Evolutionary conservation across 345 rosid genomes (phyloP).

Genomic region (Limnanthes douglasii): DNA sequence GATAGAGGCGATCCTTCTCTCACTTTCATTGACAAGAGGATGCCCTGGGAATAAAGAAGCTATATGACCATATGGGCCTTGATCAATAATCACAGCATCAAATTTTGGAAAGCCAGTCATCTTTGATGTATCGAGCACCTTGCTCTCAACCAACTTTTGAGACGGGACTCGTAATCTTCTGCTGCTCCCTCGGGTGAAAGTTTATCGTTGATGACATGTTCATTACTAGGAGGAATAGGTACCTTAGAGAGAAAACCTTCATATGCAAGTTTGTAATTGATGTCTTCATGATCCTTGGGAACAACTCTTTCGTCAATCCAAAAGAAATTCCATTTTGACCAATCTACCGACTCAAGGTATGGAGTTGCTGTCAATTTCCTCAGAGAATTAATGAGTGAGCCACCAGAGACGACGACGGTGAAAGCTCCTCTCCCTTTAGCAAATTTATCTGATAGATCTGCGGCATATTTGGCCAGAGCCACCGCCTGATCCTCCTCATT

Average conservation of each 20-base stretch:
- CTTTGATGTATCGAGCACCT: conserved; percentile 25
- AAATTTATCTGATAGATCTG: conserved; percentile 50
- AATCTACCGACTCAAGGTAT: conserved; percentile 49
- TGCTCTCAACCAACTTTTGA: conserved; percentile 35
- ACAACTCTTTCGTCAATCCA: conserved; percentile 96
- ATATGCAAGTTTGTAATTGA: conserved; percentile 75
- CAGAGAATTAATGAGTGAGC: conserved; percentile 54
- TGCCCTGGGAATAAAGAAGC: conserved; percentile 86
- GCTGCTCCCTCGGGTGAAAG: conserved; percentile 77
- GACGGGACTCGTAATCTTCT: conserved; percentile 63
- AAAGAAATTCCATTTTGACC: conserved; percentile 87
- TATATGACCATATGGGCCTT: conserved; percentile 88
- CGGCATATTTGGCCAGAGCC: conserved; percentile 51
- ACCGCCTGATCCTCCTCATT: conserved; percentile 47
- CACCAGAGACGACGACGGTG: conserved; percentile 79
- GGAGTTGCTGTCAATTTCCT: conserved; percentile 62
- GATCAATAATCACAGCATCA: conserved; percentile 73
- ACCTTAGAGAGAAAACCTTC: conserved; percentile 69
- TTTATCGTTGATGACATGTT: conserved; percentile 61
- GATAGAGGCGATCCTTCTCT: conserved; percentile 66
- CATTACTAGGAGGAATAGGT: conserved; percentile 48
- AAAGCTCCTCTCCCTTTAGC: conserved; percentile 51
- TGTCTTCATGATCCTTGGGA: conserved; percentile 72
- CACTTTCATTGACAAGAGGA: conserved; percentile 37
- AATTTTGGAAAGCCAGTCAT: conserved; percentile 58